phyloP scores from a whole-genome alignment of 2,329 filamentous ascomycete genomes.

The Tolypocladium endophyticum region DNA sequence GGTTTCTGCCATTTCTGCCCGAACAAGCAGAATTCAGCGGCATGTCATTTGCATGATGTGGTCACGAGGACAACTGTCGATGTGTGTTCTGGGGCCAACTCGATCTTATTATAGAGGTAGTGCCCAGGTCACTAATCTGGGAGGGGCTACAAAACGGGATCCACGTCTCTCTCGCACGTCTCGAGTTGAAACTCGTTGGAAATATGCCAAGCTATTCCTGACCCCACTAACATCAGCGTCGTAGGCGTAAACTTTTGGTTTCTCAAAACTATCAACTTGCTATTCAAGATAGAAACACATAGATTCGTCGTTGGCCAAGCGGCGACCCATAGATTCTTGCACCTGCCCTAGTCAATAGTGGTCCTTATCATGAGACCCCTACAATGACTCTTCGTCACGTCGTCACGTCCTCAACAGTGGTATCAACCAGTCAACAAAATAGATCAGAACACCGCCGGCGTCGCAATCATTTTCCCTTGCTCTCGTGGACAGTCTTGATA shows the following conservation, averaged over 20 bases:
- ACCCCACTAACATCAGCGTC: neutral
- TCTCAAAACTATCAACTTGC: neutral
- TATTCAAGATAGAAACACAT: neutral
- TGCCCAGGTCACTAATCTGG: too few species aligned
- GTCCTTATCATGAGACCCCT: neutral
- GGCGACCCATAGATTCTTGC: neutral
- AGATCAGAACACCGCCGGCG: neutral
- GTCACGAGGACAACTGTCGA: too few species aligned
- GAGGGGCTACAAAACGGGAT: too few species aligned
- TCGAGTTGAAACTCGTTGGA: neutral
- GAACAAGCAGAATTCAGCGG: too few species aligned
- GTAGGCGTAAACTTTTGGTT: neutral
- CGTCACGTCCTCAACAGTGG: neutral
- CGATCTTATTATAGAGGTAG: too few species aligned
- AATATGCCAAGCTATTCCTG: neutral
- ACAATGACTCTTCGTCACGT: neutral
- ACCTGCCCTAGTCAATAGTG: neutral
- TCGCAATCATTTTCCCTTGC: conserved; percentile 36
- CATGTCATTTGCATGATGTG: too few species aligned
- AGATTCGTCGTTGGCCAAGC: neutral
- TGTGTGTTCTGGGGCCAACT: too few species aligned
- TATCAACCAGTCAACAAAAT: neutral
- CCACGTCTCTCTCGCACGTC: too few species aligned
- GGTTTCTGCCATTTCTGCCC: too few species aligned
- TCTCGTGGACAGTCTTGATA: conserved; percentile 66